Evolutionary conservation across 148 eudicot genomes (phyloP).

Genomic region (Persicaria tinctoria): DNA sequence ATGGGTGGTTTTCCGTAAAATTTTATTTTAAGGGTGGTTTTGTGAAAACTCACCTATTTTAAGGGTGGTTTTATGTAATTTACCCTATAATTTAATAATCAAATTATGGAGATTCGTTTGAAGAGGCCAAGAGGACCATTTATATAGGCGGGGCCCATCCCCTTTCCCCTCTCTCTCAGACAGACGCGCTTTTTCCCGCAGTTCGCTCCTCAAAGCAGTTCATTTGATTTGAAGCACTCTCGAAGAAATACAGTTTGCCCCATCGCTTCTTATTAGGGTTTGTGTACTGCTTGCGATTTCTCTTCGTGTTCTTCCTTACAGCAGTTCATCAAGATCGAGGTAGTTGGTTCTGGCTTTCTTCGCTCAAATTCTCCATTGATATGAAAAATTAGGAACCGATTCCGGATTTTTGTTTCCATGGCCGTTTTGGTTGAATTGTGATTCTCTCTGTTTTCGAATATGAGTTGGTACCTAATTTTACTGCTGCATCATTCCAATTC

Average conservation of each 20-base stretch:
- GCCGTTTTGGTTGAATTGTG: background rate
- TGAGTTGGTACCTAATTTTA: background rate
- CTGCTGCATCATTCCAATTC: background rate
- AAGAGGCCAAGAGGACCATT: constrained; percentile 7
- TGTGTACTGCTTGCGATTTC: background rate
- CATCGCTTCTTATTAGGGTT: background rate
- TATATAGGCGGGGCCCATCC: constrained; percentile 8
- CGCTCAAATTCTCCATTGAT: background rate
- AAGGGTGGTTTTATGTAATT: too few species aligned
- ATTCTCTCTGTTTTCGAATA: background rate
- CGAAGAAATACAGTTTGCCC: background rate
- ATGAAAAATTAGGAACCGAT: background rate
- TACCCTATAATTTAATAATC: background rate
- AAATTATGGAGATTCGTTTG: background rate
- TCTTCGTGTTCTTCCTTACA: background rate
- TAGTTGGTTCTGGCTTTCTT: background rate
- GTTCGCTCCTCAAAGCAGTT: background rate
- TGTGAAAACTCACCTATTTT: too few species aligned
- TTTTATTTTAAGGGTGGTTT: too few species aligned
- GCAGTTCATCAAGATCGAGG: background rate
- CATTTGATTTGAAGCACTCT: background rate
- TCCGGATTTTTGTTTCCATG: background rate
- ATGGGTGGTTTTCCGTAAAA: too few species aligned
- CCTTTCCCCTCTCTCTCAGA: background rate
- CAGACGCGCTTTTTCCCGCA: background rate